These are phyloP conservation scores for Grosmannia penicillata DNA, from an alignment of 2,329 filamentous ascomycete species.

Conservation along the genomic window DNA sequence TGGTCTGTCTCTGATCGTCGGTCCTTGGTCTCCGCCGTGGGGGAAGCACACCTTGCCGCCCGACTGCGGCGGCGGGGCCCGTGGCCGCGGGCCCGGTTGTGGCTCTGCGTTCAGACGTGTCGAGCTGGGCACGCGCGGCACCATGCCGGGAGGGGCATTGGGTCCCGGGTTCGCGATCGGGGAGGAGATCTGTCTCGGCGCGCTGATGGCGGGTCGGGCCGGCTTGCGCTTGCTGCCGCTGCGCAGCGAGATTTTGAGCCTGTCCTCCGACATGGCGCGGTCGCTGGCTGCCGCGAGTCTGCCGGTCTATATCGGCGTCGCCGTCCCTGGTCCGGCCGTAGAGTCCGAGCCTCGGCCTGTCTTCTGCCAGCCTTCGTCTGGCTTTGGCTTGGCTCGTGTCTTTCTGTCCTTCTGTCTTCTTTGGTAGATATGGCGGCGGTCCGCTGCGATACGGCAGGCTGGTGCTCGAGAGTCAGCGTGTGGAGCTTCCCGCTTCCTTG, in stretches of 20 bases:
- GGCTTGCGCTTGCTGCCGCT: constrained; percentile 46
- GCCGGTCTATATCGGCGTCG: too few relatives aligned
- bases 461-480: too few relatives aligned
- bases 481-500: too few relatives aligned
- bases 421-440: too few relatives aligned
- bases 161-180: constrained; percentile 45
- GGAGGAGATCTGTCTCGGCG: constrained; percentile 46
- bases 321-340: too few relatives aligned
- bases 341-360: too few relatives aligned
- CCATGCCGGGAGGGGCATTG: constrained; percentile 7
- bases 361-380: too few relatives aligned
- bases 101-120: constrained; percentile 15
- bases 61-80: constrained; percentile 33
- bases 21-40: not conserved
- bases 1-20: not conserved
- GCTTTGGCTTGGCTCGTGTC: too few relatives aligned
- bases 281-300: not conserved
- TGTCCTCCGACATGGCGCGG: constrained; percentile 43
- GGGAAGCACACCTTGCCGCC: constrained; percentile 37
- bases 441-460: too few relatives aligned
- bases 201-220: constrained; percentile 45
- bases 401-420: too few relatives aligned
- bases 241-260: constrained; percentile 46
- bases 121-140: constrained; percentile 19
- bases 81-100: constrained; percentile 22